Evolutionary conservation across 129 eudicot species (phyloP).

Genomic region (Artemisia annua): DNA sequence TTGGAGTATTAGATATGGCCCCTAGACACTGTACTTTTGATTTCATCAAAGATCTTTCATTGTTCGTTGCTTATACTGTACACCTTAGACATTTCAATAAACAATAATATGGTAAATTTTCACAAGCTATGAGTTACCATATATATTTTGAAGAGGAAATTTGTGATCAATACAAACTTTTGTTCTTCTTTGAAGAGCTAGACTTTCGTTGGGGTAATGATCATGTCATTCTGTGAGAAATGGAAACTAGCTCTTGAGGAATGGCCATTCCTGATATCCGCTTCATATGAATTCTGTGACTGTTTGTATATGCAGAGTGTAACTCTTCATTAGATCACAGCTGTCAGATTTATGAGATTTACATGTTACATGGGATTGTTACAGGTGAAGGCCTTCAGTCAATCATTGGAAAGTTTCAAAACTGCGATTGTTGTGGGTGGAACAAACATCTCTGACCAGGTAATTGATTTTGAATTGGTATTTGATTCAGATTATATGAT

Average conservation of each 20-base stretch:
- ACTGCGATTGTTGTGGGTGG: conserved; percentile 93
- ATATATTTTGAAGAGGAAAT: conserved; percentile 8
- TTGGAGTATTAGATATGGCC: conserved; percentile 2
- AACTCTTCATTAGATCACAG: not conserved
- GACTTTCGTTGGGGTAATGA: conserved; percentile 1
- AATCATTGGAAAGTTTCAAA: conserved; percentile 66
- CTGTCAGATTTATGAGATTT: conserved; percentile 13
- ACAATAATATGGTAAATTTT: not conserved
- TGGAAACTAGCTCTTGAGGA: conserved; percentile 5
- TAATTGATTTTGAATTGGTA: conserved; percentile 21
- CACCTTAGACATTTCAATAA: conserved; percentile 3
- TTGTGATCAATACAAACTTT: not conserved
- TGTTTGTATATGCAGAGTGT: conserved; percentile 14
- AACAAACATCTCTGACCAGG: conserved; percentile 88
- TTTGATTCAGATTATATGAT: conserved; percentile 10
- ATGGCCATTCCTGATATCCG: not conserved
- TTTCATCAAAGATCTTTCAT: conserved; percentile 22
- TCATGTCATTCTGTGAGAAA: not conserved
- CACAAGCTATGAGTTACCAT: not conserved
- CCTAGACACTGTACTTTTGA: conserved; percentile 4
- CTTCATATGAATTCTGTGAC: not conserved
- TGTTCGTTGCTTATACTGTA: conserved; percentile 7
- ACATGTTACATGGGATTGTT: conserved; percentile 18
- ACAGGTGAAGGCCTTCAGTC: conserved; percentile 58
- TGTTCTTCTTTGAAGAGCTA: not conserved